Conservation (phyloP, 116 monocot genomes). For the Cymodocea nodosa region DNA sequence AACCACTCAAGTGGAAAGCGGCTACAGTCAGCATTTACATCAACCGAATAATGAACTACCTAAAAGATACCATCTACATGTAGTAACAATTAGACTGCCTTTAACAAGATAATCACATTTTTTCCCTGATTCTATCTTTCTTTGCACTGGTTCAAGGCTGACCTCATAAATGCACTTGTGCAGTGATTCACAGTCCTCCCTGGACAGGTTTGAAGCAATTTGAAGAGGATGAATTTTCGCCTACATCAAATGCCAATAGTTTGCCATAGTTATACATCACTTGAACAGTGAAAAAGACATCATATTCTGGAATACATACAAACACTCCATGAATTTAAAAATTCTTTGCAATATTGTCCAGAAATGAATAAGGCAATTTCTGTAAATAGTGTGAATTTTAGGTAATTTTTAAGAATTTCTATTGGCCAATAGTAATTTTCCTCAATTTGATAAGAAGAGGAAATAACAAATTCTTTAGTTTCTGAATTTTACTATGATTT, state of each 20-base stretch:
- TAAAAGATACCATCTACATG: constrained; percentile 11
- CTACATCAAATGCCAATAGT: constrained; percentile 10
- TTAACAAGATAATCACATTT: not conserved
- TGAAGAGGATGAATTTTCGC: constrained; percentile 89
- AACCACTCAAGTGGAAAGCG: constrained; percentile 79
- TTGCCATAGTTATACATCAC: not conserved
- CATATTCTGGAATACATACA: not conserved
- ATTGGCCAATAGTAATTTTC: too few relatives aligned
- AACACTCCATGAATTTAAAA: too few relatives aligned
- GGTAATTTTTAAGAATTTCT: too few relatives aligned
- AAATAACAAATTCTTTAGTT: too few relatives aligned
- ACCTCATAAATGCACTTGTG: constrained; percentile 82
- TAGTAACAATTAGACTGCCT: constrained; percentile 1
- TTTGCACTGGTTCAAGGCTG: not conserved
- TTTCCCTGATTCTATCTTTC: not conserved
- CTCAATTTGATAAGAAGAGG: too few relatives aligned
- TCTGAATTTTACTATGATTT: too few relatives aligned
- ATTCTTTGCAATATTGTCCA: too few relatives aligned
- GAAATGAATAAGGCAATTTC: too few relatives aligned
- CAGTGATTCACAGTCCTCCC: constrained; percentile 53
- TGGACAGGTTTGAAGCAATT: constrained; percentile 53
- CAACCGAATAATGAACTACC: constrained; percentile 74
- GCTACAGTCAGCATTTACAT: constrained; percentile 65
- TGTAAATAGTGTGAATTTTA: too few relatives aligned
- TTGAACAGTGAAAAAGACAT: not conserved